Conservation (phyloP, 1,284 basidiomycete species). For the Chalciporus sp. region DNA sequence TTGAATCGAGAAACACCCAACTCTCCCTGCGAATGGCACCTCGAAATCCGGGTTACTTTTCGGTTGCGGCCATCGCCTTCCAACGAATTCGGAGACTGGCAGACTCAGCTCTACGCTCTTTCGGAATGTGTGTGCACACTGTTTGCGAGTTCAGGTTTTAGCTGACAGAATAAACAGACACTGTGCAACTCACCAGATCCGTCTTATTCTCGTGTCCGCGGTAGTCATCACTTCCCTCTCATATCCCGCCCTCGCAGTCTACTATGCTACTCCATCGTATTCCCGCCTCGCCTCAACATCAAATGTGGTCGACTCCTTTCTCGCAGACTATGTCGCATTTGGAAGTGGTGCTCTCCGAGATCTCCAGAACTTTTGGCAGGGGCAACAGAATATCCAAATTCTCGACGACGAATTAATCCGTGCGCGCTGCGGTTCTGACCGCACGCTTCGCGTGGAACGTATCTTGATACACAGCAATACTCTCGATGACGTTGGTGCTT, state of each 20-base stretch:
- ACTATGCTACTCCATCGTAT: slow-evolving; percentile 70
- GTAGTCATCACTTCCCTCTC: slow-evolving; percentile 96
- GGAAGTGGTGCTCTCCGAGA: slow-evolving; percentile 59
- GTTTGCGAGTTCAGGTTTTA: background rate
- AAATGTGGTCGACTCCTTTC: slow-evolving; percentile 62
- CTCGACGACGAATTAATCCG: slow-evolving; percentile 72
- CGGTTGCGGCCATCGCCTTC: slow-evolving; percentile 20
- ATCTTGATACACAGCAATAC: slow-evolving; percentile 65
- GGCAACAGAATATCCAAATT: slow-evolving; percentile 55
- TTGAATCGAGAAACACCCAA: background rate
- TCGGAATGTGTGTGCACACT: slow-evolving; percentile 66
- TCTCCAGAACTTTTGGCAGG: slow-evolving; percentile 70
- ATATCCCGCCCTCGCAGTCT: slow-evolving; percentile 88
- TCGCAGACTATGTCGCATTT: slow-evolving; percentile 52
- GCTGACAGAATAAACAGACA: slow-evolving; percentile 51
- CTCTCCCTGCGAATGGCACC: slow-evolving; percentile 25
- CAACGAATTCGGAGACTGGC: slow-evolving; percentile 44
- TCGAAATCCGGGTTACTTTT: slow-evolving; percentile 20
- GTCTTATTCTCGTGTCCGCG: slow-evolving; percentile 90
- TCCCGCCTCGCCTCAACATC: slow-evolving; percentile 60
- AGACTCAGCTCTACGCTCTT: slow-evolving; percentile 63
- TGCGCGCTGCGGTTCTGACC: slow-evolving; percentile 70
- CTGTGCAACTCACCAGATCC: slow-evolving; percentile 89
- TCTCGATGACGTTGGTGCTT: slow-evolving; percentile 53
- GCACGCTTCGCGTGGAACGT: slow-evolving; percentile 79